Evolutionary conservation across 495 filamentous ascomycete genomes (phyloP), one percentile per base, ranked within the genome.

Genomic region (Podospora conica): DNA sequence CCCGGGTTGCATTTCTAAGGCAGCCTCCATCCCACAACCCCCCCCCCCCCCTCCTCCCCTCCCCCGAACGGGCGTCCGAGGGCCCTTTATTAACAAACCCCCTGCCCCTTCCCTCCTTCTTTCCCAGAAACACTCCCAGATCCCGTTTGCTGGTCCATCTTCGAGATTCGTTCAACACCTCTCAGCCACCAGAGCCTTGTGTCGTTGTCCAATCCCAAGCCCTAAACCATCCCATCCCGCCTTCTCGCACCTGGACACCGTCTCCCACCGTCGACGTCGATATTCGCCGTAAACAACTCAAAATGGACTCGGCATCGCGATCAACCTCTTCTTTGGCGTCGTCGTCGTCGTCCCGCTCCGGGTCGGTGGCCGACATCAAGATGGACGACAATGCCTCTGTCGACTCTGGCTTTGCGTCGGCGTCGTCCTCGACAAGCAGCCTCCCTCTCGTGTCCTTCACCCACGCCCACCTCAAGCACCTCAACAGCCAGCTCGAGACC

Each of bases 391-490:
- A 73, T 53, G 69, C 73, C 20, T 82, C 79, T 53, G 81, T 82
- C 62, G 95, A 98, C 77, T 98, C 95, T 55, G 95, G 96, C 62
- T 98, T 97, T 81, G 91, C 86, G 61, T 93, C 90, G 69, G 90
- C 84, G 60, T 79, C 81, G 61, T 88, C 88, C 3, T 87, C 85
- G 61, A 79, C 78, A 9, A 68, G 65, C 63, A 70, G 69, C 71
- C 73, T 76, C 15, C 77, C 77, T 18, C 58, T 69, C 27, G 84
- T 98, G 69, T 87, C 88, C 73, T 94, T 98, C 84, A 93, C 92
- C 58, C 89, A 88, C 78, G 85, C 88, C 53, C 96, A 98, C 79
- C 83, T 98, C 60, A 88, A 89, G 71, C 92, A 93, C 77, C 80
- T 98, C 68, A 98, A 98, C 83, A 81, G 85, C 68, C 91, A 96